Percentiles rank a stretch among this genome's conserved stretches.
phyloP scores from a whole-genome alignment of 83 land plant species.

The Diphasiastrum complanatum region DNA sequence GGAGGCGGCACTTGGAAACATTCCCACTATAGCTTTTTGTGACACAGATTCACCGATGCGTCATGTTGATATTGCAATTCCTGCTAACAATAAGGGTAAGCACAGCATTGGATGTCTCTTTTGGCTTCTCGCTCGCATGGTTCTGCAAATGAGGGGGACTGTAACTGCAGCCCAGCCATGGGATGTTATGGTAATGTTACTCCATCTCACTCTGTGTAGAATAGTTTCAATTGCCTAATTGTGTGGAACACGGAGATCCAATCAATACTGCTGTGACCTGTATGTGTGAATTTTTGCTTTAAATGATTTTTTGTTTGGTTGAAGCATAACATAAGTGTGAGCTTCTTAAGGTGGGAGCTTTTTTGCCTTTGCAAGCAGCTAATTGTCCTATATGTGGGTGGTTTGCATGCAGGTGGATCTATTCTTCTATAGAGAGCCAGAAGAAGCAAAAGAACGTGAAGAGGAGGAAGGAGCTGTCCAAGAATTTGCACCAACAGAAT shows the following conservation, averaged over 20 bases:
- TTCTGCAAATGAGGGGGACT: slow-evolving; percentile 72
- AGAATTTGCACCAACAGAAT: slow-evolving; percentile 24
- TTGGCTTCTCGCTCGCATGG: slow-evolving; percentile 81
- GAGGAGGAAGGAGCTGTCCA: slow-evolving; percentile 28
- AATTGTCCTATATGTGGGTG: not conserved
- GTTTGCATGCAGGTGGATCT: slow-evolving; percentile 22
- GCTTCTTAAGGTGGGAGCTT: too few relatives aligned
- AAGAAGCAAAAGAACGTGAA: slow-evolving; percentile 17
- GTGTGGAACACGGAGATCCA: not conserved
- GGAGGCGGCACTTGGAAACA: slow-evolving; percentile 76
- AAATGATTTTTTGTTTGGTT: not conserved
- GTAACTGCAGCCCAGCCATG: slow-evolving; percentile 59
- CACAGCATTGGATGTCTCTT: slow-evolving; percentile 84
- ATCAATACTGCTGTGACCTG: slow-evolving; percentile 1
- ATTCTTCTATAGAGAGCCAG: slow-evolving; percentile 28
- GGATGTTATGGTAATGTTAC: slow-evolving; percentile 71
- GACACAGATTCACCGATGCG: slow-evolving; percentile 87
- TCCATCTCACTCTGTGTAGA: not conserved
- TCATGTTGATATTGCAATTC: slow-evolving; percentile 81
- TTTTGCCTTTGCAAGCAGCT: not conserved
- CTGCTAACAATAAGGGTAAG: slow-evolving; percentile 83
- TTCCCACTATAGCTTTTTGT: slow-evolving; percentile 86
- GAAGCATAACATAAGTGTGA: too few relatives aligned
- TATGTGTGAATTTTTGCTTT: not conserved
- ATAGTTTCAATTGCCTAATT: not conserved